Evolutionary conservation across 2,329 filamentous ascomycete genomes (phyloP).

Genomic region (Apiospora phragmitis): DNA sequence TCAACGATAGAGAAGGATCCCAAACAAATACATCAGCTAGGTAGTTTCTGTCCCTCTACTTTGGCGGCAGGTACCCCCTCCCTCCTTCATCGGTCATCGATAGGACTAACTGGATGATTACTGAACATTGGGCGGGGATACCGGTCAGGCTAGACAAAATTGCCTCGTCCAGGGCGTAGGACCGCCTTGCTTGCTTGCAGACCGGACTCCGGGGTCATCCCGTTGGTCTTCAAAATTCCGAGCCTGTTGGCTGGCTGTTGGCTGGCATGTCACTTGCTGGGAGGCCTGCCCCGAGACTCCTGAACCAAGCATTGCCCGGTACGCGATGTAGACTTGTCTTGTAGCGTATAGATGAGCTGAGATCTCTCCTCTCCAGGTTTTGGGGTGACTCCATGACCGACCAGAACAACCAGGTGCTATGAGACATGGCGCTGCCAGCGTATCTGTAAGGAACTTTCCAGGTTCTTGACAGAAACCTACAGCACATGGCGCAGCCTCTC

Average conservation of each 20-base stretch:
- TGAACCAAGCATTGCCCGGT: slow-evolving; percentile 1
- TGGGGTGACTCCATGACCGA: not conserved
- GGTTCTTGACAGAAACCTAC: not conserved
- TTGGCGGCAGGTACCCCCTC: not conserved
- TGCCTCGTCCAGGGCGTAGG: not conserved
- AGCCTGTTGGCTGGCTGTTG: not conserved
- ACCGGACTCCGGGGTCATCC: not conserved
- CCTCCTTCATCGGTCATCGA: not conserved
- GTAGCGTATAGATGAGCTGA: slow-evolving; percentile 3
- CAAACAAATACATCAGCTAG: not conserved
- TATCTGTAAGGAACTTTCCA: not conserved
- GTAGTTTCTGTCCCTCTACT: not conserved
- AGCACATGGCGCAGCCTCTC: not conserved
- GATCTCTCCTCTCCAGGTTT: not conserved
- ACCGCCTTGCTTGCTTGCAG: not conserved
- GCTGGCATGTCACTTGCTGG: not conserved
- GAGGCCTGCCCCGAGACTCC: not conserved
- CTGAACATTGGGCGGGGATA: not conserved
- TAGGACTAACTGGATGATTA: not conserved
- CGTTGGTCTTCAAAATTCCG: not conserved
- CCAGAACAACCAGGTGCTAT: not conserved
- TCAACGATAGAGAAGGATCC: not conserved
- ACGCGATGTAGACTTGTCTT: not conserved
- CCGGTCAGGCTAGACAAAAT: not conserved
- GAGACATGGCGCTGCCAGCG: slow-evolving; percentile 3